Evolutionary conservation across 1,139 yeast species (phyloP).

Genomic region (Petasospora rhodanensis): DNA sequence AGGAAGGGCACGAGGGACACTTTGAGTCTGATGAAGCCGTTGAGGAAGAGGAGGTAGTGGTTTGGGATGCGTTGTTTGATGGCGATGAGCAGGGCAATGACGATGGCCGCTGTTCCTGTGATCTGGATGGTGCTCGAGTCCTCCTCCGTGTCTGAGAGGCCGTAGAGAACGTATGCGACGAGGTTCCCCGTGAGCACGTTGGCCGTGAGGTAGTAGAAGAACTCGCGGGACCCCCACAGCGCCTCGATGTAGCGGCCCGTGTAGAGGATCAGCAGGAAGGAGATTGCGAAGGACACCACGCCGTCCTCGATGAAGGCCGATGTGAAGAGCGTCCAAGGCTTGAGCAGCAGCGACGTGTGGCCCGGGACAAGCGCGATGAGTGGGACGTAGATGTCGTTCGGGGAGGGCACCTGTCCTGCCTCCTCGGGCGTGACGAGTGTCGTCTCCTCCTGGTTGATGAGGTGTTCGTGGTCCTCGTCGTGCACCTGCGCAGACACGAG

Average conservation of each 20-base stretch:
- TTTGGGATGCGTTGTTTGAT: conserved; percentile 41
- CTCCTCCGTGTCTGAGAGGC: background rate
- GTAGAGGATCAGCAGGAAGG: conserved; percentile 15
- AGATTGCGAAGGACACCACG: conserved; percentile 10
- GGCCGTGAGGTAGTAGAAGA: conserved; percentile 13
- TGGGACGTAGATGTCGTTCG: conserved; percentile 22
- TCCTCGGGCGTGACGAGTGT: too few species aligned
- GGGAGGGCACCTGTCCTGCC: conserved; percentile 12
- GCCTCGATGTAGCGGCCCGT: conserved; percentile 23
- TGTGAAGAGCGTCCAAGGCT: conserved; percentile 22
- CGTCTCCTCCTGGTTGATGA: conserved; percentile 11
- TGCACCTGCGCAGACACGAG: conserved; percentile 19
- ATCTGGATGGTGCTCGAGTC: conserved; percentile 13
- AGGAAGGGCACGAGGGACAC: conserved; percentile 39
- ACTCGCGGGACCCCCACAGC: conserved; percentile 24
- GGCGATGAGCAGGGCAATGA: conserved; percentile 41
- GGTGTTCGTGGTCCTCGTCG: conserved; percentile 22
- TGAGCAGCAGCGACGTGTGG: conserved; percentile 7
- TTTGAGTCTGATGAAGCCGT: conserved; percentile 37
- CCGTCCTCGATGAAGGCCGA: conserved; percentile 20
- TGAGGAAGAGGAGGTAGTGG: conserved; percentile 39
- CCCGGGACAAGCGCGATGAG: conserved; percentile 19
- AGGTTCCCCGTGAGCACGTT: conserved; percentile 9
- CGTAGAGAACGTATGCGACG: conserved; percentile 2
- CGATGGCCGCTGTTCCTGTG: conserved; percentile 17